Evolutionary conservation across 2,329 filamentous ascomycete species (phyloP).

Genomic region (Colletotrichum noveboracense): DNA sequence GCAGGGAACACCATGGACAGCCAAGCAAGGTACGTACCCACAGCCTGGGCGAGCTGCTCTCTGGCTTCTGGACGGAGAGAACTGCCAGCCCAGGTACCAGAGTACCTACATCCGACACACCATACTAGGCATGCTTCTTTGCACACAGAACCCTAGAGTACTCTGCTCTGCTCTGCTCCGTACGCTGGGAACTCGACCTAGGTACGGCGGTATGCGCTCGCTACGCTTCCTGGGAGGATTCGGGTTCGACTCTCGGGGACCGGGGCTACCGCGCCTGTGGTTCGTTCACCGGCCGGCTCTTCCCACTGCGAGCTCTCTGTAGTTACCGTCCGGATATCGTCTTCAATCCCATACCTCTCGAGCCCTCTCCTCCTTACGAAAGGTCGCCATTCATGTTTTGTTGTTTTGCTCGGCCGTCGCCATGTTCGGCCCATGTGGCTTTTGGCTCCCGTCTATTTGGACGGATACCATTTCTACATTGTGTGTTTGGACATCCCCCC

Average conservation of each 20-base stretch:
- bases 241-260: neutral
- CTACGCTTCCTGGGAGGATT: neutral
- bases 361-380: neutral
- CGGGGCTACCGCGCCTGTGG: slow-evolving; percentile 5
- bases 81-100: neutral
- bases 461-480: neutral
- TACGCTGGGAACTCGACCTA: neutral
- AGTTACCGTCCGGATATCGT: neutral
- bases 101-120: neutral
- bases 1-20: neutral
- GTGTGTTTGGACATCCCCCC: neutral
- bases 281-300: neutral
- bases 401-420: neutral
- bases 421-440: neutral
- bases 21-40: neutral
- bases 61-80: neutral
- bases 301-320: neutral
- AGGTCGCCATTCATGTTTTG: neutral
- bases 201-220: neutral
- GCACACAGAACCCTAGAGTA: neutral
- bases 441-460: neutral
- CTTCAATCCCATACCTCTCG: neutral
- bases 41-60: neutral
- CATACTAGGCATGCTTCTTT: neutral
- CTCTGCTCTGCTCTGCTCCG: neutral